Conservation (phyloP, 495 filamentous ascomycete genomes). For the Bathelium albidoporum region DNA sequence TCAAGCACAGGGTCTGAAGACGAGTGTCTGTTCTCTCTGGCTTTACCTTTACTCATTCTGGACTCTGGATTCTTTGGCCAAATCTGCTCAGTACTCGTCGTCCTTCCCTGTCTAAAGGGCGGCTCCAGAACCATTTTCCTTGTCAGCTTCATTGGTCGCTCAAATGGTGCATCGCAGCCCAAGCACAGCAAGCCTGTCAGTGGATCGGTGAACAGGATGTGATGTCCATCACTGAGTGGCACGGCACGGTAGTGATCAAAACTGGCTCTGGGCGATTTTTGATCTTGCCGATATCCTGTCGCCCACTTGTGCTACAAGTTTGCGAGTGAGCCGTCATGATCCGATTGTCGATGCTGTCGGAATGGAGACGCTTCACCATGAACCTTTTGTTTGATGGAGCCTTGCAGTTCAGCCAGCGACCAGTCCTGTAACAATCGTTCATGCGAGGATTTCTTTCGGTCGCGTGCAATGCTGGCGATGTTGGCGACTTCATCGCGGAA, state of each 20-base stretch:
- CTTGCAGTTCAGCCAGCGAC: not conserved
- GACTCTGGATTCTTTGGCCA: not conserved
- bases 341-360: not conserved
- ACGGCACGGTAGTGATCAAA: slow-evolving; percentile 59
- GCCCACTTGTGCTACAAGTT: not conserved
- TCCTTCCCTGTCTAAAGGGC: slow-evolving; percentile 16
- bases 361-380: not conserved
- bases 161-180: slow-evolving; percentile 55
- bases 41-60: not conserved
- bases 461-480: not conserved
- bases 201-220: slow-evolving; percentile 63
- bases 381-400: slow-evolving; percentile 1
- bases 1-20: not conserved
- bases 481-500: not conserved
- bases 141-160: slow-evolving; percentile 41
- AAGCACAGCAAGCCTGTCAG: slow-evolving; percentile 49
- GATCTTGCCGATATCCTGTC: not conserved
- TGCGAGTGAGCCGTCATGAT: not conserved
- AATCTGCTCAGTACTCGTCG: not conserved
- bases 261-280: not conserved
- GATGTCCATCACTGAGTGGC: slow-evolving; percentile 58
- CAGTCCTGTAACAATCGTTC: not conserved
- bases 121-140: slow-evolving; percentile 39
- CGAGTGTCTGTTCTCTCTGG: not conserved
- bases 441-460: not conserved